phyloP scores from a whole-genome alignment of 2,329 filamentous ascomycete genomes.

The Cladosporium sp. region DNA sequence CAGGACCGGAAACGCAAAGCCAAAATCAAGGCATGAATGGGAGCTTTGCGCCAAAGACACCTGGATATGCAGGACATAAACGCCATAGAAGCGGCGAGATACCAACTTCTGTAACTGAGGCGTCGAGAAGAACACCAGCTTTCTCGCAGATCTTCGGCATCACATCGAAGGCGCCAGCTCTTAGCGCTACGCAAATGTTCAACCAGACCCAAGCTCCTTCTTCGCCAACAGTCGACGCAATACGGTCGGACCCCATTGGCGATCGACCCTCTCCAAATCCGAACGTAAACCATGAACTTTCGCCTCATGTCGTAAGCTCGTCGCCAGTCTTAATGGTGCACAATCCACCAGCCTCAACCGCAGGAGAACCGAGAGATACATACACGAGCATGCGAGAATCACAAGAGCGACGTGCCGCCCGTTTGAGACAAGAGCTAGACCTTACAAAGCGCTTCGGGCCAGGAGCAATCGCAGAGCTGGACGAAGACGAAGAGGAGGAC shows the following conservation, averaged over 20 bases:
- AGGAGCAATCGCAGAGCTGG: constrained; percentile 10
- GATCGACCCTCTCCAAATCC: constrained; percentile 45
- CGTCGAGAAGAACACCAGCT: constrained; percentile 34
- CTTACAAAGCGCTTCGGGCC: constrained; percentile 11
- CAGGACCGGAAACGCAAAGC: constrained; percentile 23
- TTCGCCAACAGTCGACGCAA: constrained; percentile 36
- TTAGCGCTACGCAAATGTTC: constrained; percentile 45
- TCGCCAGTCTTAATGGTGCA: constrained; percentile 37
- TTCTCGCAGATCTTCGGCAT: constrained; percentile 38
- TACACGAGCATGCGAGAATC: constrained; percentile 44
- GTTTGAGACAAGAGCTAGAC: constrained; percentile 18
- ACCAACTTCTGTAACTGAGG: constrained; percentile 39
- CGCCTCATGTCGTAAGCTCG: constrained; percentile 34
- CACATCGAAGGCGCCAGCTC: constrained; percentile 28
- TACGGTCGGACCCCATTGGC: constrained; percentile 41
- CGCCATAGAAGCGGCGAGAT: constrained; percentile 36
- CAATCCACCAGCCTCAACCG: constrained; percentile 15
- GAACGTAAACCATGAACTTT: constrained; percentile 26
- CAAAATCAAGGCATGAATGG: constrained; percentile 11
- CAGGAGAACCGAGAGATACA: constrained; percentile 36
- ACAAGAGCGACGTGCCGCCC: constrained; percentile 35
- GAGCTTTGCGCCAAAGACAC: constrained; percentile 35
- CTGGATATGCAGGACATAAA: constrained; percentile 38
- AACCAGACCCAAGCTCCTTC: constrained; percentile 43
- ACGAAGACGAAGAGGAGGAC: constrained; percentile 23